Evolutionary conservation across 495 filamentous ascomycete species (phyloP), one percentile per base, ranked within the genome.

Genomic region (Margaritispora aquatica): DNA sequence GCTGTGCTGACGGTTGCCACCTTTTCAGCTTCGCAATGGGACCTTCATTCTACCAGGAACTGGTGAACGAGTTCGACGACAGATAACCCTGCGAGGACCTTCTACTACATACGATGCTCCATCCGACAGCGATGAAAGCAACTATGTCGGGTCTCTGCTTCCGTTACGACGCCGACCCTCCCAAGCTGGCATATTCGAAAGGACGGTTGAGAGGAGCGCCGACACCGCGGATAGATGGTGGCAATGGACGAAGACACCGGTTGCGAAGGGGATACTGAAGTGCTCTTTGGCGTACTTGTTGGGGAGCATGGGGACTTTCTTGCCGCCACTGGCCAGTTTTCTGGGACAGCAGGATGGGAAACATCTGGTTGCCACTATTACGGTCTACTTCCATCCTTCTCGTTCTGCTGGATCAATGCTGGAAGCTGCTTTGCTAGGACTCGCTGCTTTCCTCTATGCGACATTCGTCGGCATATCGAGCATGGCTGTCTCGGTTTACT

Each of bases 361-460:
- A 70, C 94, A 97, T 72, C 86, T 97, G 75, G 92, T 96, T 38
- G 89, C 91, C 50, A 95, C 92, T 1, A 82, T 96, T 51, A 90
- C 88, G 20, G 92, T 96, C 10, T 98, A 97, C 66, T 98, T 97
- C 72, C 92, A 98, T 71, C 93, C 94, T n/a, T 90, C 92, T 13
- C 79, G 94, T 59, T 86, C 90, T 20, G 84, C 87, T 47, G 94
- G 94, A 3, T 92, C 89, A 70, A 96, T 96, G 92, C 83, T 85
- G 57, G 88, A 96, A 68, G 93, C 93, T 5, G 84, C 88, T 24
- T 68, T 96, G n/a, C 88, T 92, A 60, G 91, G 92, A 2, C 70
- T 88, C 52, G 74, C 87, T 22, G 93, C 92, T 1, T 90, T 96
- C 59, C 71, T 83, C 46, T 98, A 97, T 69, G 89, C 90, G 17